Evolutionary conservation across 345 rosid genomes (phyloP), one percentile per base, ranked within the genome.

Genomic region (Lumnitzera racemosa): DNA sequence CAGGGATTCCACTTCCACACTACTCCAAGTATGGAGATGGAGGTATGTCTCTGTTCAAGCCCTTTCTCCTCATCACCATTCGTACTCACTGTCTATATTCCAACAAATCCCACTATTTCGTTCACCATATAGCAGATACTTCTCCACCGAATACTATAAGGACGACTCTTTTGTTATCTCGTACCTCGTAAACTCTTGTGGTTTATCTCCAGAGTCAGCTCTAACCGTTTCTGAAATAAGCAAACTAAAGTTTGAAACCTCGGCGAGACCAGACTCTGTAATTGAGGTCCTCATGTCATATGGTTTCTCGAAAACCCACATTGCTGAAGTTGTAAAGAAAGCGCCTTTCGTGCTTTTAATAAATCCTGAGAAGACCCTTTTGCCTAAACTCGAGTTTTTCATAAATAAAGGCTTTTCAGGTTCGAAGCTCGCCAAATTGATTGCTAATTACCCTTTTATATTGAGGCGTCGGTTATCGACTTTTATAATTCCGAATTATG

Each of bases 341-440:
- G 3, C 0, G 13, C 76, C 79, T 5, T 2, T 0, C 4, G 2
- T 71, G 23, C 62, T 78, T 4, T 2, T 41, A 9, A 0, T 1
- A 27, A 52, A 47, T 10, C 77, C 75, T 5, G 75, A 56, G 50
- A 71, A 55, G 25, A 73, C 27, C 49, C 66, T 79, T 63, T 12
- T 58, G 43, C 84, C 82, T 55, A 80, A 80, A 55, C 41, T 80
- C 6, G 60, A 81, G 16, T 75, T 74, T 50, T 67, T 81, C 47
- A 8, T 11, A 25, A 72, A 78, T 11, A 63, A 27, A 55, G 82
- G 80, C 2, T 4, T 70, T 16, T 71, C 79, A 20, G 43, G n/a
- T 14, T 2, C 63, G 8, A 75, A 68, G 0, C 36, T 74, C 14
- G 53, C 50, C 13, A 49, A 20, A 15, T 20, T 71, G 20, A 47